A percentile compares a stretch with the other conserved stretches of the same genome.
These are phyloP conservation scores for Penicillium sp. DNA, from an alignment of 2,329 filamentous ascomycete genomes.

Conservation along the genomic window DNA sequence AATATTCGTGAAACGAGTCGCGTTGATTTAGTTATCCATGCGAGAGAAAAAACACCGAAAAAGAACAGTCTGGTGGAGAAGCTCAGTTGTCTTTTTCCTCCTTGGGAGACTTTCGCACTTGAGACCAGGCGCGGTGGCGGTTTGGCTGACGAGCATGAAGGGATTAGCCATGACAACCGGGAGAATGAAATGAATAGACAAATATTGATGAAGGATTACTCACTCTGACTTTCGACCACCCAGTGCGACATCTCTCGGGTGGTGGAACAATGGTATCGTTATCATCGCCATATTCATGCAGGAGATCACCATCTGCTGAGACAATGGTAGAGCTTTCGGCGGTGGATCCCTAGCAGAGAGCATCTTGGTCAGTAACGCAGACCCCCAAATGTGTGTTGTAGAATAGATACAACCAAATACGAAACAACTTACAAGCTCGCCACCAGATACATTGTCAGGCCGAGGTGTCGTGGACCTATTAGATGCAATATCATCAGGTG, in stretches of 20 bases:
- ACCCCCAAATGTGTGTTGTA: not conserved
- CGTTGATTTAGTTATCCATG: not conserved
- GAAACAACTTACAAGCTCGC: not conserved
- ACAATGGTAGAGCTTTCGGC: not conserved
- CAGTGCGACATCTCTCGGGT: not conserved
- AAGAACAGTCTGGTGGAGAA: not conserved
- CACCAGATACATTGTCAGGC: not conserved
- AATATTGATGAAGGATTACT: not conserved
- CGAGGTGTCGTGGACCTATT: not conserved
- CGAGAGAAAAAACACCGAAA: not conserved
- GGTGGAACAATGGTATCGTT: not conserved
- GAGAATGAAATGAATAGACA: not conserved
- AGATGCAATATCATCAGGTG: not conserved
- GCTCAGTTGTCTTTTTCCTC: not conserved
- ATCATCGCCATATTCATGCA: not conserved
- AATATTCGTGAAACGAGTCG: constrained; percentile 1
- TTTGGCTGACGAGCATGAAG: not conserved
- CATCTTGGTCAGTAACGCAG: not conserved
- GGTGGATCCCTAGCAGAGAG: not conserved
- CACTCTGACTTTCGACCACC: not conserved
- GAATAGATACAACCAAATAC: not conserved
- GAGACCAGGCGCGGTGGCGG: not conserved
- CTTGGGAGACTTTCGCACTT: not conserved
- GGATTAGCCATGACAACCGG: not conserved
- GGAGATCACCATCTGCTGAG: not conserved